These are phyloP conservation scores for Podospora australis DNA, from an alignment of 495 filamentous ascomycete species.

Conservation along the genomic window DNA sequence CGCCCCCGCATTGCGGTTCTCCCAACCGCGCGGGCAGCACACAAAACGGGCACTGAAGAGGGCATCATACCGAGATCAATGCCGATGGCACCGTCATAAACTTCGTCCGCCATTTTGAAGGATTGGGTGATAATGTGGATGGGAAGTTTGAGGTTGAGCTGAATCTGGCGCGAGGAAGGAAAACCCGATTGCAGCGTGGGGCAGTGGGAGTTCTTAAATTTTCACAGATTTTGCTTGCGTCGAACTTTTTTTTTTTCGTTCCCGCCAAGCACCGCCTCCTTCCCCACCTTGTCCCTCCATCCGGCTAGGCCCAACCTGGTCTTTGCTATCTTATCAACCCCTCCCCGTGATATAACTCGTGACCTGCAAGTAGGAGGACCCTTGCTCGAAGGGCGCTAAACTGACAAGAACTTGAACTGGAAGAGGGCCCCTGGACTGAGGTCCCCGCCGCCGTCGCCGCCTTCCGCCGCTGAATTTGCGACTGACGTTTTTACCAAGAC, in stretches of 20 bases:
- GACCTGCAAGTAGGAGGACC: constrained; percentile 5
- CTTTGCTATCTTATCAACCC: constrained; percentile 7
- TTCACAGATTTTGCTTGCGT: constrained; percentile 29
- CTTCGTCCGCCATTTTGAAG: constrained; percentile 73
- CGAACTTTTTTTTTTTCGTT: constrained; percentile 25
- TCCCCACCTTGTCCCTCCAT: constrained; percentile 18
- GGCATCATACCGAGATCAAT: constrained; percentile 87
- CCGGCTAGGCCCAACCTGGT: constrained; percentile 1
- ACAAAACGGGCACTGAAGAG: not conserved
- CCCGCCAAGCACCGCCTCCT: constrained; percentile 14
- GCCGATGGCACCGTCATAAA: constrained; percentile 98
- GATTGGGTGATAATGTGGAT: constrained; percentile 12
- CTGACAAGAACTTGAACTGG: not conserved
- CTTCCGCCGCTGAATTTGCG: constrained; percentile 7
- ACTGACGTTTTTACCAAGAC: constrained; percentile 5
- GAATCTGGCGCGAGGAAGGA: constrained; percentile 23
- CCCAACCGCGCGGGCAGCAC: not conserved
- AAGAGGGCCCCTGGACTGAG: no score
- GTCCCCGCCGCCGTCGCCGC: no score
- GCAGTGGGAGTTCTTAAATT: constrained; percentile 23
- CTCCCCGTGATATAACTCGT: constrained; percentile 8
- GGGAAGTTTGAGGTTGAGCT: constrained; percentile 15
- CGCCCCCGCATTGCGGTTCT: not conserved
- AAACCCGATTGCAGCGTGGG: constrained; percentile 28
- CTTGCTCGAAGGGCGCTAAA: not conserved